A percentile compares a stretch with the other conserved stretches of the same genome.
Evolutionary conservation across 352 stramenopile genomes (phyloP).

Genomic region (Globisporangium nagaii): DNA sequence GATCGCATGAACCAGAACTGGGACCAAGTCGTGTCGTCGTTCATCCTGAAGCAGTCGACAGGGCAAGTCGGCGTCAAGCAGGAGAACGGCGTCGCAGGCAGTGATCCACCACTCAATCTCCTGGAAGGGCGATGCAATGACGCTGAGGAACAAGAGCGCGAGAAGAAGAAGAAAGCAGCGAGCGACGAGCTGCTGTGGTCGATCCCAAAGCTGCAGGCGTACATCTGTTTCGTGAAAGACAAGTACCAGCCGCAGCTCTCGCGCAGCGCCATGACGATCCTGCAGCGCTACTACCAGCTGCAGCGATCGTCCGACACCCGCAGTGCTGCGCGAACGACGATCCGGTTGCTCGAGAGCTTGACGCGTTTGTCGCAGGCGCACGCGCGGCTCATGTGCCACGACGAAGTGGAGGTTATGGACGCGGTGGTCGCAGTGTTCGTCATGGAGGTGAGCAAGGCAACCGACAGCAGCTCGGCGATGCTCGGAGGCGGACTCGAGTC

Average conservation of each 20-base stretch:
- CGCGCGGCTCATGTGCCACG: slow-evolving; percentile 78
- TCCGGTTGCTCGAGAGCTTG: slow-evolving; percentile 93
- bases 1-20: slow-evolving; percentile 85
- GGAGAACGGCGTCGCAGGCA: slow-evolving; percentile 21
- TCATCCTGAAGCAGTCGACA: slow-evolving; percentile 90
- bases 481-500: slow-evolving; percentile 51
- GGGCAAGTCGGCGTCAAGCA: slow-evolving; percentile 16
- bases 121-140: background rate
- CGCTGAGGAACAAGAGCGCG: background rate
- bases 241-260: slow-evolving; percentile 83
- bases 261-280: slow-evolving; percentile 72
- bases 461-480: slow-evolving; percentile 50
- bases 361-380: slow-evolving; percentile 91
- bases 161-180: slow-evolving; percentile 8
- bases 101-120: slow-evolving; percentile 16
- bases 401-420: slow-evolving; percentile 63
- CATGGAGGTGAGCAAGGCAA: slow-evolving; percentile 74
- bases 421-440: slow-evolving; percentile 74
- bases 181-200: slow-evolving; percentile 47
- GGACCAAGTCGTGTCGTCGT: slow-evolving; percentile 93
- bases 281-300: slow-evolving; percentile 90
- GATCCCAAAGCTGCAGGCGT: slow-evolving; percentile 89
- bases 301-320: slow-evolving; percentile 61
- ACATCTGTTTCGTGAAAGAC: slow-evolving; percentile 90
- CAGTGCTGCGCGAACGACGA: slow-evolving; percentile 83